Evolutionary conservation across 1,284 basidiomycete genomes (phyloP).

Genomic region (Puccinia triticina): DNA sequence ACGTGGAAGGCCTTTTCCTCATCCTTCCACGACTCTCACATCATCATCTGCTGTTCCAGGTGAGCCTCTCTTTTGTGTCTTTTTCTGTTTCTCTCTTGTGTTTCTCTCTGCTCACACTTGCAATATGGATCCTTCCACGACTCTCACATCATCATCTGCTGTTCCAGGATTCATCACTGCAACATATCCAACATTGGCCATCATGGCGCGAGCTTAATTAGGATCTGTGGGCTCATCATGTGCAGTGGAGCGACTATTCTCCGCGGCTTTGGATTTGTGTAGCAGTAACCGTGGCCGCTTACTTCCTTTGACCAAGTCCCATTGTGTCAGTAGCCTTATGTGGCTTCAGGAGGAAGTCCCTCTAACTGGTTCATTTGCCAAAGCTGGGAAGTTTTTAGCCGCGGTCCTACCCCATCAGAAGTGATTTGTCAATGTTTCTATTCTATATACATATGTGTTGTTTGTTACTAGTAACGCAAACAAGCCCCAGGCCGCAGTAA

Average conservation of each 20-base stretch:
- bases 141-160: too few species aligned
- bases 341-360: conserved; percentile 23
- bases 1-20: too few species aligned
- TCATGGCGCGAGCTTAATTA: not conserved
- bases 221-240: too few species aligned
- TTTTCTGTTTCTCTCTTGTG: too few species aligned
- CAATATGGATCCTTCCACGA: too few species aligned
- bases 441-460: too few species aligned
- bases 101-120: too few species aligned
- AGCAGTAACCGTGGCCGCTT: conserved; percentile 1
- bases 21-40: too few species aligned
- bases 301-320: not conserved
- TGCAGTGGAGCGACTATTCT: conserved; percentile 24
- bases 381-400: not conserved
- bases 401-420: not conserved
- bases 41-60: too few species aligned
- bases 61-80: too few species aligned
- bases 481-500: not conserved
- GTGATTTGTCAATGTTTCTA: not conserved
- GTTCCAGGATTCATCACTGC: too few species aligned
- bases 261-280: conserved; percentile 18
- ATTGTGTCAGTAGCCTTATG: conserved; percentile 11
- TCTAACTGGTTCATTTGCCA: not conserved
- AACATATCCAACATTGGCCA: not conserved
- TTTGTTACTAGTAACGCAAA: too few species aligned